phyloP scores from a whole-genome alignment of 768 basidiomycete species.

The Calvatia gigantea region DNA sequence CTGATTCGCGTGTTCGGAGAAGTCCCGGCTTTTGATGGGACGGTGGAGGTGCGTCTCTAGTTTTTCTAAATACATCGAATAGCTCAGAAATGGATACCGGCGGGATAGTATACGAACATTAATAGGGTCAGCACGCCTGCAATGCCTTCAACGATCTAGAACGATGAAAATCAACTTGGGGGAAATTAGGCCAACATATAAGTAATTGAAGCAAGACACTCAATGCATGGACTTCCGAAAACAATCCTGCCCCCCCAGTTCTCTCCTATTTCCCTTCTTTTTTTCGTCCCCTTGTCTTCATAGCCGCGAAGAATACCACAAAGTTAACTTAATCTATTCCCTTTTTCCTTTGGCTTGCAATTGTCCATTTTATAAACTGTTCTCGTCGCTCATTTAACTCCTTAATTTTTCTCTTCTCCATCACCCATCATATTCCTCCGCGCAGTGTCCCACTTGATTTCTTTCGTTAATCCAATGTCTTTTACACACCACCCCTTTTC shows the following conservation, averaged over 20 bases:
- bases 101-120: not conserved
- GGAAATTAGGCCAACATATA: not conserved
- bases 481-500: not conserved
- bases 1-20: not conserved
- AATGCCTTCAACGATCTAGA: not conserved
- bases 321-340: constrained; percentile 3
- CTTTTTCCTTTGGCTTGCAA: not conserved
- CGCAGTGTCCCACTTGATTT: not conserved
- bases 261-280: not conserved
- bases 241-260: not conserved
- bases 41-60: constrained; percentile 6
- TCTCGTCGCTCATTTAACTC: not conserved
- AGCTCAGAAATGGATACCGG: not conserved
- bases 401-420: constrained; percentile 10
- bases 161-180: not conserved
- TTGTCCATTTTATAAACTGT: not conserved
- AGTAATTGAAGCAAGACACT: not conserved
- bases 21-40: not conserved
- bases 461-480: not conserved
- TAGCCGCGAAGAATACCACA: constrained; percentile 5
- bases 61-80: not conserved
- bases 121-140: not conserved
- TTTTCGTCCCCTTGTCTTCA: not conserved
- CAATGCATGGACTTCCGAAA: not conserved
- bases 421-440: not conserved